phyloP scores from a whole-genome alignment of 2,329 filamentous ascomycete genomes.

The Cordyceps farinosa region DNA sequence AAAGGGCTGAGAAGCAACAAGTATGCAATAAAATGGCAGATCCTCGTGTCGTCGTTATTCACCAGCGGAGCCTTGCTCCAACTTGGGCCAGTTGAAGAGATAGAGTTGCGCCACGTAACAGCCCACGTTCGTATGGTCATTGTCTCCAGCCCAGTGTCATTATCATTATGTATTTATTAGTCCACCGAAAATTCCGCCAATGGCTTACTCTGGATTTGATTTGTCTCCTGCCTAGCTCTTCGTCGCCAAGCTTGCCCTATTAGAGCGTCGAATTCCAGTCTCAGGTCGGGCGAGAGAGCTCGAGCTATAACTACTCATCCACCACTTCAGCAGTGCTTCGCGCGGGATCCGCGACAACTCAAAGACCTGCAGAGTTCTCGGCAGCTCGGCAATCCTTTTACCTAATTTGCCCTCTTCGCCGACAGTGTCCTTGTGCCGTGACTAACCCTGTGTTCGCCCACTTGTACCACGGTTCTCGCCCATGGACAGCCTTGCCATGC shows the following conservation, averaged over 20 bases:
- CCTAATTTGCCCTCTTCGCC: too few relatives aligned
- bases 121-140: background rate
- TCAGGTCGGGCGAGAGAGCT: constrained; percentile 4
- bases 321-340: background rate
- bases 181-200: background rate
- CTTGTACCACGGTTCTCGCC: too few relatives aligned
- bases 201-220: background rate
- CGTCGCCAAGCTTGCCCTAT: background rate
- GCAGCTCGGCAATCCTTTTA: too few relatives aligned
- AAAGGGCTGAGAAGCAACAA: background rate
- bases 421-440: background rate
- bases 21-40: too few relatives aligned
- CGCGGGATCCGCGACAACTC: background rate
- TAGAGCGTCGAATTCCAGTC: background rate
- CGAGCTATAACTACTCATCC: background rate
- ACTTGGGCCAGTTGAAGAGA: background rate
- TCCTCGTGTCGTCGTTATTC: background rate
- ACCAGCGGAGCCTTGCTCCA: background rate
- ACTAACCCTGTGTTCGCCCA: background rate
- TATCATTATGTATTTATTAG: background rate
- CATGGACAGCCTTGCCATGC: too few relatives aligned
- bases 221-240: background rate
- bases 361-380: too few relatives aligned
- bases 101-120: constrained; percentile 11
- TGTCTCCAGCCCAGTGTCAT: background rate